Base-by-base conservation (phyloP, 495 filamentous ascomycete genomes). In the Filosporella fistucella region DNA sequence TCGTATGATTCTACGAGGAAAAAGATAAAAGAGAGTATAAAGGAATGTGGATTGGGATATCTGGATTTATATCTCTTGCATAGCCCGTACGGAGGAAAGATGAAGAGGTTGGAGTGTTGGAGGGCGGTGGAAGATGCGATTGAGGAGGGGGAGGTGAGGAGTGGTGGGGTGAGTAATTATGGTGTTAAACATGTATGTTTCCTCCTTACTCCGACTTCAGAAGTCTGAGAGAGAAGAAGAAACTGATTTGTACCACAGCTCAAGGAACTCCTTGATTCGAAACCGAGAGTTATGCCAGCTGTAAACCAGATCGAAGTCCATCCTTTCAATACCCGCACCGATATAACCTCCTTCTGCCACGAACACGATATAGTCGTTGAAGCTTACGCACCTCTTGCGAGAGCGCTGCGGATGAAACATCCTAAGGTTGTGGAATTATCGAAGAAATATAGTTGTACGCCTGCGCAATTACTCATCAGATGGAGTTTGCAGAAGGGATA, bases 241-340 rank as follows among this genome's bases (percentile, higher is more conserved):
- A 22, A 5, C 38, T 25, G 10, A 25, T 24, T 6, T 39, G 17
- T 4, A 18, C 14, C n/a, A n/a, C 54, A 81, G 73, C 61, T 87
- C 12, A 64, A 82, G 53, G 83, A 88, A 61, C 69, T 88, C 9
- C 64, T 82, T 39, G 69, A 58, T 21, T 76, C 71, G 11, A 71
- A 69, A 35, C 78, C 74, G 14, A 62, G 60, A 11, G 61, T 82
- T 17, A 38, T 59, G 8, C 81, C 83, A 0, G 70, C 69, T 0
- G 73, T 88, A 23, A 85, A 87, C 21, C 90, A 95, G 63, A 86
- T 89, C 60, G 90, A 96, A 68, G 71, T 96, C 23, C 91, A 97
- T 58, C 90, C 89, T 2, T 95, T 88, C 85, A 81, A 85, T 22
- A 73, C 81, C 3, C 74, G 88, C 12, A 70, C 71, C 7, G 86